Conservation (phyloP, 495 filamentous ascomycete genomes). For the Cercophora scortea region DNA sequence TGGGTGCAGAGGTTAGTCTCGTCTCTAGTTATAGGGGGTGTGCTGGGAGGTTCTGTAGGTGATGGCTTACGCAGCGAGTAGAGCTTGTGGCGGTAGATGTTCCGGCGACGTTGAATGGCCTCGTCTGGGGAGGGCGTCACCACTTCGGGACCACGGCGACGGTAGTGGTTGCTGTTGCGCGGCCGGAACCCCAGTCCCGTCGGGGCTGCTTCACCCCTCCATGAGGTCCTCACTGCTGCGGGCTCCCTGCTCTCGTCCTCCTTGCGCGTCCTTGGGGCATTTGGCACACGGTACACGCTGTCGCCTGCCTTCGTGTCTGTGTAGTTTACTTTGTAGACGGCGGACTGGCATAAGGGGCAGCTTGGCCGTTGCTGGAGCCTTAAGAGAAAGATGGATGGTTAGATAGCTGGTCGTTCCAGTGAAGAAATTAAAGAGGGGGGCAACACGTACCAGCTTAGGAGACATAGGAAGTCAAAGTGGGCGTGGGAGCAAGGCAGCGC, state of each 20-base stretch:
- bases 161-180: constrained; percentile 11
- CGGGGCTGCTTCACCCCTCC: not conserved
- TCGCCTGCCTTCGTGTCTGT: constrained; percentile 46
- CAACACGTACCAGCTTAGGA: constrained; percentile 56
- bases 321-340: constrained; percentile 62
- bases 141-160: constrained; percentile 5
- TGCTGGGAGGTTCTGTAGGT: not conserved
- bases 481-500: constrained; percentile 70
- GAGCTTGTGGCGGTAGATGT: constrained; percentile 67
- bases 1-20: not conserved
- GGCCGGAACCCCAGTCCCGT: not conserved
- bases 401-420: too few relatives aligned
- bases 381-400: too few relatives aligned
- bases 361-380: constrained; percentile 54
- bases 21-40: not conserved
- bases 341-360: constrained; percentile 74
- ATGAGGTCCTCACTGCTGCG: constrained; percentile 4
- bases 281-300: constrained; percentile 35
- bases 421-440: too few relatives aligned
- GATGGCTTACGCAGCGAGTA: constrained; percentile 67
- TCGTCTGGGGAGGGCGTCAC: constrained; percentile 31
- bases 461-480: constrained; percentile 78
- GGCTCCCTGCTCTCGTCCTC: not conserved
- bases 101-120: constrained; percentile 58
- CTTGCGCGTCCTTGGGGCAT: constrained; percentile 1